Base-by-base conservation (phyloP, 1,139 yeast genomes). In the Suhomyces bokatorum region DNA sequence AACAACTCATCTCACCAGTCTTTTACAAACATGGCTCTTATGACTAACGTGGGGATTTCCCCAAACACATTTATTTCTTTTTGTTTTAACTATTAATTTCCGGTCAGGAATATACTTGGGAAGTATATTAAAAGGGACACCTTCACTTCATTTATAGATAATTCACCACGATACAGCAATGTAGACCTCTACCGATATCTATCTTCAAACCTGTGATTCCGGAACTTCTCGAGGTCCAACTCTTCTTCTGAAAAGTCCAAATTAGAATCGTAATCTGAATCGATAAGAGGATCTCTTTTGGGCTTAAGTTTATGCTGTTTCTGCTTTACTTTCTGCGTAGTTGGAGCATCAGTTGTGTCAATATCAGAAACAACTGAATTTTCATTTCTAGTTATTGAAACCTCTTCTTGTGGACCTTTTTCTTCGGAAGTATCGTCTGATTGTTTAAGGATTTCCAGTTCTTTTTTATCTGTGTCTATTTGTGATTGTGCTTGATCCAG, bases 201-300 rank as follows among this genome's bases (percentile, higher is more conserved):
- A 24, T 24, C 20, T 33, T 31, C 32, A 32, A 41, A 46, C 8
- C 20, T 35, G 29, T 48, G 51, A 15, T 31, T 34, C n/a, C 29
- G 44, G 20, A 54, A 39, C 8, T 22, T 30, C 6, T 41, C 41
- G 17, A 35, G 20, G 16, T 48, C 47, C 22, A 45, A 40, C 3
- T 47, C 51, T 10, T 45, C 48, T n/a, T 51, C 57, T 1, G 56
- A 47, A 12, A 54, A 42, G 39, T 66, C 71, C n/a, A 66, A 50
- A 39, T 59, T 54, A 1, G 67, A 47, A 42, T 66, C 64, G 38
- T 56, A 65, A 14, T 60, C 66, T 3, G 67, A 60, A 42, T 65
- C 70, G 8, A 65, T 52, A 6, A 57, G 46, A 2, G 59, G 59
- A 36, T 63, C 64, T 40, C 65, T 28, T 40, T 44, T 17, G 35